Conservation (phyloP, 2,329 filamentous ascomycete genomes). For the Aspergillus fructus region DNA sequence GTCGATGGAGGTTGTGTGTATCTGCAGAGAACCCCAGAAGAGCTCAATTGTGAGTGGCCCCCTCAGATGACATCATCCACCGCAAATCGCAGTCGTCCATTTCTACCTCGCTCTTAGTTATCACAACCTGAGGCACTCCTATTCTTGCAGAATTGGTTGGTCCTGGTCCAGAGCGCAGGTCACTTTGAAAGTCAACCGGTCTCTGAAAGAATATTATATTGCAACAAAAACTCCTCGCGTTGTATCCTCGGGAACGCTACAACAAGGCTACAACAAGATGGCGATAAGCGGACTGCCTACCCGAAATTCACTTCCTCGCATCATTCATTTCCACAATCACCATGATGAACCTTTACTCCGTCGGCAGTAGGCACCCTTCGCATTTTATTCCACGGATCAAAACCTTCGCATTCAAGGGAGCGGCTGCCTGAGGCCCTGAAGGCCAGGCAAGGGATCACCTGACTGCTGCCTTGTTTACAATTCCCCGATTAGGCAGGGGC, state of each 20-base stretch:
- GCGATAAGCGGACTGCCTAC: not conserved
- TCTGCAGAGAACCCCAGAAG: not conserved
- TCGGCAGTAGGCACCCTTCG: not conserved
- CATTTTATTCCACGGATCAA: not conserved
- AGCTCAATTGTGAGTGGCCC: conserved; percentile 8
- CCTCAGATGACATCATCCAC: conserved; percentile 12
- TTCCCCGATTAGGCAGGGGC: conserved; percentile 16
- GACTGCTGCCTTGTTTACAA: conserved; percentile 22
- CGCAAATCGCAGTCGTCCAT: not conserved
- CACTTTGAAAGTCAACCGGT: too few species aligned
- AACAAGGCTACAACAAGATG: not conserved
- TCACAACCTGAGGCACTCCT: not conserved
- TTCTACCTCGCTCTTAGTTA: too few species aligned
- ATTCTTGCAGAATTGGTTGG: not conserved
- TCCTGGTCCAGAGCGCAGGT: not conserved
- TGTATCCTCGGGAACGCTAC: conserved; percentile 1
- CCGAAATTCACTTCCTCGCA: not conserved
- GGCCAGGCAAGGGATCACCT: conserved; percentile 17
- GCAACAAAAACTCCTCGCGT: not conserved
- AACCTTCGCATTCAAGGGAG: not conserved
- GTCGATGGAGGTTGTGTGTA: not conserved
- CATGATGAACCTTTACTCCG: not conserved
- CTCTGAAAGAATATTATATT: too few species aligned
- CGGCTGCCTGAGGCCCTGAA: not conserved
- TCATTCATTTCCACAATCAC: not conserved